A percentile compares a stretch with the other conserved stretches of the same genome.
phyloP scores from a whole-genome alignment of 179 eudicot genomes.

The Beta macrorhiza region DNA sequence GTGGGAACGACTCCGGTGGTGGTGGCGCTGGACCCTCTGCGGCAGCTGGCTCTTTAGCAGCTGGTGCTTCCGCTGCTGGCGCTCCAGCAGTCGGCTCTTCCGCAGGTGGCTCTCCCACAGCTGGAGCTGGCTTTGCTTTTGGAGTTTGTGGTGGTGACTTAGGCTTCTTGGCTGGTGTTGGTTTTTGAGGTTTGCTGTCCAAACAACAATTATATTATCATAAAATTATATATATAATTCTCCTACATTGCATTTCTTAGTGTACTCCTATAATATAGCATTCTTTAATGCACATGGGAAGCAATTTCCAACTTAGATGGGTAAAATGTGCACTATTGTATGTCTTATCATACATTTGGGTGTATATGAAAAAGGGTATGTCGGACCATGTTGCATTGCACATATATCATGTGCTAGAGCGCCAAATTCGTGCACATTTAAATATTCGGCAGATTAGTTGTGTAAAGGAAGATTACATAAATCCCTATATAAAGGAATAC shows the following conservation, averaged over 20 bases:
- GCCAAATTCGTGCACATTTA: too few species aligned
- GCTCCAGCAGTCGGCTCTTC: background rate
- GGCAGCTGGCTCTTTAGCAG: background rate
- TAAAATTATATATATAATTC: background rate
- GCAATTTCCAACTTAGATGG: too few species aligned
- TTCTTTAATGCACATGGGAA: too few species aligned
- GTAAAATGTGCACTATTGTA: too few species aligned
- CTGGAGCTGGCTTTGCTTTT: background rate
- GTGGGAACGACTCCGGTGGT: constrained; percentile 25
- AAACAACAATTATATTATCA: background rate
- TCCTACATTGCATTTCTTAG: too few species aligned
- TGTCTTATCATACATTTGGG: too few species aligned
- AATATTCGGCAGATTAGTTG: too few species aligned
- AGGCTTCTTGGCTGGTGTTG: constrained; percentile 1
- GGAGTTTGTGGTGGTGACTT: background rate
- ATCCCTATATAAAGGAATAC: background rate
- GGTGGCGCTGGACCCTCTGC: constrained; percentile 1
- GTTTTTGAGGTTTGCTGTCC: constrained; percentile 23
- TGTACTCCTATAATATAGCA: too few species aligned
- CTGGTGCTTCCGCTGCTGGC: background rate
- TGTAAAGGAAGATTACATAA: background rate
- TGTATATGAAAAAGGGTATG: too few species aligned
- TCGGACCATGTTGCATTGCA: too few species aligned
- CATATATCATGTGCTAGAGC: too few species aligned
- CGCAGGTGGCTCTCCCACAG: background rate